These are phyloP conservation scores for Bipolaris gigantea DNA, from an alignment of 2,329 filamentous ascomycete species.

Conservation along the genomic window DNA sequence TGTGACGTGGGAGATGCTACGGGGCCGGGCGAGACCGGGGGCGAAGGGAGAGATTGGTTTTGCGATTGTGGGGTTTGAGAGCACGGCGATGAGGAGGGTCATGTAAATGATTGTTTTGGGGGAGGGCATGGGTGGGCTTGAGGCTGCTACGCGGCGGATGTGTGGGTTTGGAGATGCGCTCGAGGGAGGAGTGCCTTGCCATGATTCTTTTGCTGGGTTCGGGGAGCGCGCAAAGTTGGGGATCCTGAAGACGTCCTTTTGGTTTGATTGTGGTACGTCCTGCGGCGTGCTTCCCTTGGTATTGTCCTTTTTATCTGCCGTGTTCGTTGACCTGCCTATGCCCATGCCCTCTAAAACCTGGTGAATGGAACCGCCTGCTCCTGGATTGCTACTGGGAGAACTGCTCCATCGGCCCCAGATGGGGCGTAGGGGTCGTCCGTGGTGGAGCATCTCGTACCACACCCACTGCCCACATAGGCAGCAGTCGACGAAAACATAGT, in stretches of 20 bases:
- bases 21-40: slow-evolving; percentile 18
- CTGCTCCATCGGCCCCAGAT: slow-evolving; percentile 35
- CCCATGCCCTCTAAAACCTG: slow-evolving; percentile 31
- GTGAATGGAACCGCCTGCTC: slow-evolving; percentile 30
- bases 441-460: slow-evolving; percentile 64
- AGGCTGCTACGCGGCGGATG: slow-evolving; percentile 40
- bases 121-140: slow-evolving; percentile 49
- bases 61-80: slow-evolving; percentile 43
- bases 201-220: slow-evolving; percentile 29
- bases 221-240: slow-evolving; percentile 44
- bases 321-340: slow-evolving; percentile 14
- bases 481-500: slow-evolving; percentile 68
- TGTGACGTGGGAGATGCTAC: slow-evolving; percentile 12
- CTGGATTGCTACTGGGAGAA: slow-evolving; percentile 20
- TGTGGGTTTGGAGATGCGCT: slow-evolving; percentile 32
- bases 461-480: slow-evolving; percentile 65
- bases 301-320: slow-evolving; percentile 15
- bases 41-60: slow-evolving; percentile 31
- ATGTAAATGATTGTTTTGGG: slow-evolving; percentile 53
- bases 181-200: slow-evolving; percentile 22
- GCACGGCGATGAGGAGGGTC: slow-evolving; percentile 50
- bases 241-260: slow-evolving; percentile 42
- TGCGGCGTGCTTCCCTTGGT: slow-evolving; percentile 18
- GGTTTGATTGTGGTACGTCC: slow-evolving; percentile 34
- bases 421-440: slow-evolving; percentile 50